Base-by-base conservation (phyloP, 31 red algal genomes). In the Asparagopsis taxiformis region DNA sequence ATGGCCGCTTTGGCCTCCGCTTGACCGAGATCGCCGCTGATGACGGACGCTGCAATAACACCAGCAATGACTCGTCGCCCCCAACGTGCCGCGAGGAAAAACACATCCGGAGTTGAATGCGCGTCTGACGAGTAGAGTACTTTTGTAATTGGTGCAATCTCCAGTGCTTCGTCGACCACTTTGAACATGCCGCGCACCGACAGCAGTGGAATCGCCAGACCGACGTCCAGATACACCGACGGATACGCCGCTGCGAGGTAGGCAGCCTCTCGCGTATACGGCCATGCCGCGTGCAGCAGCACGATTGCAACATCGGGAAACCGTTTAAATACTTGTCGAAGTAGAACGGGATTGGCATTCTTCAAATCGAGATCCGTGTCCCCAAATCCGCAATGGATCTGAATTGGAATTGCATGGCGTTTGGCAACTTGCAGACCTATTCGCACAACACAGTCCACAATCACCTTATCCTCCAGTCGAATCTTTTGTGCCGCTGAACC, bases 331-430 rank as follows among this genome's bases (percentile, higher is more conserved):
- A 75, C 35, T 13, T 39, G 37, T 17, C 59, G 51, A 36, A 85
- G 37, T 16, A 85, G 31, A 20, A 44, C n/a, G 21, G 81, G 81
- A 39, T 85, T 75, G 10, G 81, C 81, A 25, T 70, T 26, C 24
- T 55, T 44, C 2, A 85, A 37, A 38, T 64, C 51, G 34, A 75
- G 15, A 33, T 85, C 81, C n/a, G 48, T 65, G 33, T 85, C 81
- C 9, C 81, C 81, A 51, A 85, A 85, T 11, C 81, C 81, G 35
- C 81, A 85, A 41, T 85, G 81, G 58, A 85, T 50, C 70, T 85
- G 81, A 46, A 85, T 50, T 31, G 81, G 81, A 39, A 85, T 59
- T 11, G 43, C 46, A 21, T 75, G 44, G 36, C 49, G 38, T 17
- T 61, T 63, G 15, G 81, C 81, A 9, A 50, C 60, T 44, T 85